A percentile compares a stretch with the other conserved stretches of the same genome.
Evolutionary conservation across 176 grass and related monocot species (phyloP).

Genomic region (Aegilops umbellulata): DNA sequence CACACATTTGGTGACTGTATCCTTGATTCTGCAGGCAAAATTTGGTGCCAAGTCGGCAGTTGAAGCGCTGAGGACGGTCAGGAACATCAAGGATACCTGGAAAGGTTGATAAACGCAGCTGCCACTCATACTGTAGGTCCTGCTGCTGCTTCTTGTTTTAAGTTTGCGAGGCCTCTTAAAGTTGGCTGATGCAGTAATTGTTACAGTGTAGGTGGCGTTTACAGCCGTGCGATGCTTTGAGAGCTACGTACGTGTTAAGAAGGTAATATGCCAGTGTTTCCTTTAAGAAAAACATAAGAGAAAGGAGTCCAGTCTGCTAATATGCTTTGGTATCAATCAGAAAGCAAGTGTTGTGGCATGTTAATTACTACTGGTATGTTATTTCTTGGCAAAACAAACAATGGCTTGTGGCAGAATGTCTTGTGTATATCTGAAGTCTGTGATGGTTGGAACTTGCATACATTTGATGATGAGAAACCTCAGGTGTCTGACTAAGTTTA

Average conservation of each 20-base stretch:
- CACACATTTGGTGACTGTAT: not conserved
- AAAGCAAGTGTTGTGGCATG: not conserved
- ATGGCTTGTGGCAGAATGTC: not conserved
- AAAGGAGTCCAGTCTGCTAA: not conserved
- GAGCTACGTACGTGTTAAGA: not conserved
- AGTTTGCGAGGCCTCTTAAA: not conserved
- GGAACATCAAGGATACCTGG: constrained; percentile 90
- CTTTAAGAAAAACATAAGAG: not conserved
- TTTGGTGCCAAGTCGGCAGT: constrained; percentile 53
- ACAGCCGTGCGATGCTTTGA: constrained; percentile 33
- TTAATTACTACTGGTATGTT: not conserved
- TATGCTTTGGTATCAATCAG: not conserved
- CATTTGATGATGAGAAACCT: not conserved
- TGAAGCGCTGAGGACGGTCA: constrained; percentile 63
- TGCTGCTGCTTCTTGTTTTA: not conserved
- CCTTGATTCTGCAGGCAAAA: constrained; percentile 55
- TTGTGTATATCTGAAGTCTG: not conserved
- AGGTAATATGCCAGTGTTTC: not conserved
- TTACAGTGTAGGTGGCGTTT: constrained; percentile 37
- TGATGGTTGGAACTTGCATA: not conserved
- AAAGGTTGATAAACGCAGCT: constrained; percentile 55
- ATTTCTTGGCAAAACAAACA: not conserved
- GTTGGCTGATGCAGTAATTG: constrained; percentile 21
- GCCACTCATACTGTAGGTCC: constrained; percentile 2
- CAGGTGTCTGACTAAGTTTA: not conserved